Percentiles rank a stretch among this genome's conserved stretches.
Conservation (phyloP, 140 eudicot species). For the Stevia rebaudiana region DNA sequence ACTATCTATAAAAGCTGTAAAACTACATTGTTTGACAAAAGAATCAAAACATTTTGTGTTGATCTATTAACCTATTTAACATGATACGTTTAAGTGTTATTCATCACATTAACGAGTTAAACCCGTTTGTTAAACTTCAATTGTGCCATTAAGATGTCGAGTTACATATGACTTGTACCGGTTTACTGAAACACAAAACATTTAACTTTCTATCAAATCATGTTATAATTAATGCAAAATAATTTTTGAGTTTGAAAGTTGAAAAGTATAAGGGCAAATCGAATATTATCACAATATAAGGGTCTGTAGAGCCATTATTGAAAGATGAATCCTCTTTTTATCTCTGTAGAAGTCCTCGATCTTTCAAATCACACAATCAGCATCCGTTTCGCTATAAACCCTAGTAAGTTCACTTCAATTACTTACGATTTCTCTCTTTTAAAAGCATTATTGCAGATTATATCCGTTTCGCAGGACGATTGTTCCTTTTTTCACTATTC, state of each 20-base stretch:
- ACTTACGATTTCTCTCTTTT: not conserved
- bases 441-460: not conserved
- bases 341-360: not conserved
- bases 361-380: not conserved
- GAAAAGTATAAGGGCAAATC: not conserved
- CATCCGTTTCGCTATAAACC: conserved; percentile 3
- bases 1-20: too few species aligned
- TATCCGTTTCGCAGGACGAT: not conserved
- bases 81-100: too few species aligned
- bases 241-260: not conserved
- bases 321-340: conserved; percentile 1
- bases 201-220: too few species aligned
- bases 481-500: not conserved
- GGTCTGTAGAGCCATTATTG: not conserved
- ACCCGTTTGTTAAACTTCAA: too few species aligned
- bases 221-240: too few species aligned
- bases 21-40: too few species aligned
- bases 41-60: too few species aligned
- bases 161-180: too few species aligned
- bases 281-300: not conserved
- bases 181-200: too few species aligned
- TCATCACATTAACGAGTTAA: too few species aligned
- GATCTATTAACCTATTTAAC: too few species aligned
- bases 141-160: too few species aligned
- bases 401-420: conserved; percentile 8